Evolutionary conservation across 2,329 filamentous ascomycete species (phyloP).

Genomic region (Setomelanomma holmii): DNA sequence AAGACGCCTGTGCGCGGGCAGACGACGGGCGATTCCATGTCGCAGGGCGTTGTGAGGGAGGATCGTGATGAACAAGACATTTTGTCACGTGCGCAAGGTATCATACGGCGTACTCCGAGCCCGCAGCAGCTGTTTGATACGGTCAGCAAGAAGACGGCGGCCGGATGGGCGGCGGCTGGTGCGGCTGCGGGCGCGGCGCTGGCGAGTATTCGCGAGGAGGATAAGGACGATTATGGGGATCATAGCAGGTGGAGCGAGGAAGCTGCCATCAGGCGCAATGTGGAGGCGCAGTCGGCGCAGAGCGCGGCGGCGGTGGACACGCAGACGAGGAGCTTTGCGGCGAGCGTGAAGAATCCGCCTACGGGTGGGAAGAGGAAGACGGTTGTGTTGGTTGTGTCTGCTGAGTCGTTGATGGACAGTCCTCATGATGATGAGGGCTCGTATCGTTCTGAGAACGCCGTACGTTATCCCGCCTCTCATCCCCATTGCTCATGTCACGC

Average conservation of each 20-base stretch:
- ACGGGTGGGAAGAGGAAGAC: constrained; percentile 62
- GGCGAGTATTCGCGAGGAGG: constrained; percentile 83
- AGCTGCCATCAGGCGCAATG: constrained; percentile 69
- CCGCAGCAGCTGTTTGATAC: constrained; percentile 88
- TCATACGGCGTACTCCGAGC: constrained; percentile 80
- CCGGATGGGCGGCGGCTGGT: constrained; percentile 82
- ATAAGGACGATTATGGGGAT: constrained; percentile 79
- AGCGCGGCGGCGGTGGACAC: constrained; percentile 42
- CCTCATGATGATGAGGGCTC: constrained; percentile 62
- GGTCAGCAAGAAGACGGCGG: constrained; percentile 80
- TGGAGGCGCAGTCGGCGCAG: constrained; percentile 46
- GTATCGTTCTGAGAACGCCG: constrained; percentile 77
- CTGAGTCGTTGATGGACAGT: constrained; percentile 68
- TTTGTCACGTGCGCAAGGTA: constrained; percentile 80
- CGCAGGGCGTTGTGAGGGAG: constrained; percentile 36
- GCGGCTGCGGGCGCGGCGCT: constrained; percentile 83
- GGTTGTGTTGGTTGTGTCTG: constrained; percentile 88
- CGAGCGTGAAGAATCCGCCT: constrained; percentile 33
- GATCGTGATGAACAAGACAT: constrained; percentile 67
- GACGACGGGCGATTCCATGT: constrained; percentile 23
- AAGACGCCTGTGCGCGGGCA: constrained; percentile 22
- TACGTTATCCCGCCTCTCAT: constrained; percentile 57
- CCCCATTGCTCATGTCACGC: not conserved
- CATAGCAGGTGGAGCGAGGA: constrained; percentile 94
- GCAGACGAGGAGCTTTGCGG: constrained; percentile 42